These are phyloP conservation scores for Solanum tarapatanum DNA, from an alignment of 257 asterid genomes.

Conservation along the genomic window DNA sequence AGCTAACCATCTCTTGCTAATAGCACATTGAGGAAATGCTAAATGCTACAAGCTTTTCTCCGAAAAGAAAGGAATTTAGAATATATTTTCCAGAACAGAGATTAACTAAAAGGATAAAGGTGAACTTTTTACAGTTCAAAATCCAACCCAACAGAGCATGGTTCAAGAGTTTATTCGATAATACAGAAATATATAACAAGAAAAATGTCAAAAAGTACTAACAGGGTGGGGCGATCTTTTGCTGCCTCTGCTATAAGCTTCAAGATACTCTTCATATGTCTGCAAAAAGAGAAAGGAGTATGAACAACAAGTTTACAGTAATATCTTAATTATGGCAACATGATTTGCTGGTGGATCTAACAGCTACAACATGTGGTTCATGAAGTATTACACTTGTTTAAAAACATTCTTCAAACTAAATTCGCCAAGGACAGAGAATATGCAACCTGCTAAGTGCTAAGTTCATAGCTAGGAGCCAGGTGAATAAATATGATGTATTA, in stretches of 20 bases:
- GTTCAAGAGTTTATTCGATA: not conserved
- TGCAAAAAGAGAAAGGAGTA: slow-evolving; percentile 23
- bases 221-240: slow-evolving; percentile 44
- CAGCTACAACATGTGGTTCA: not conserved
- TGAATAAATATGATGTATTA: not conserved
- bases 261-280: slow-evolving; percentile 94
- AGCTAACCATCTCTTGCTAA: not conserved
- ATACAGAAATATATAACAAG: not conserved
- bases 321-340: not conserved
- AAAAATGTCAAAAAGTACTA: slow-evolving; percentile 22
- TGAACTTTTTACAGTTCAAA: not conserved
- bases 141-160: not conserved
- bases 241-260: slow-evolving; percentile 57
- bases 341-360: not conserved
- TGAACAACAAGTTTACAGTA: not conserved
- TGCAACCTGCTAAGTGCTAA: not conserved
- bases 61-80: not conserved
- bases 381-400: not conserved
- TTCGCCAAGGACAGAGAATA: not conserved
- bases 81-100: not conserved
- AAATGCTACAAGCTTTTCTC: not conserved
- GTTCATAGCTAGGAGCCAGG: not conserved
- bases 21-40: not conserved
- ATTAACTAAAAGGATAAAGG: not conserved
- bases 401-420: not conserved